These are phyloP conservation scores for Globisporangium viniferum DNA, from an alignment of 352 stramenopile genomes.

Conservation along the genomic window DNA sequence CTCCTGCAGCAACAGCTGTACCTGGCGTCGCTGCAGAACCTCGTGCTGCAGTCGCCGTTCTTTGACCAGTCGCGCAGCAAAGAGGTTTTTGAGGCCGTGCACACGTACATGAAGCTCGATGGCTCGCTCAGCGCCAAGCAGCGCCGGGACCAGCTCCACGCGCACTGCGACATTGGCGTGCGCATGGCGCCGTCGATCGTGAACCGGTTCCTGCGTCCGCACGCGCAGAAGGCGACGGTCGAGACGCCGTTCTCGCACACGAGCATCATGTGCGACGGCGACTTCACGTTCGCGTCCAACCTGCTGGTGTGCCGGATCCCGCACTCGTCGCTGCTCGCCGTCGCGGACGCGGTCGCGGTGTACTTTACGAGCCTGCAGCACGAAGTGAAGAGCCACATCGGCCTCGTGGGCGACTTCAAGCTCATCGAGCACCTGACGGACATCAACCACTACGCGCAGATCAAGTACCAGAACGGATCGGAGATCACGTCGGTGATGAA, in stretches of 20 bases:
- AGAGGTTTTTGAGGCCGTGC: conserved; percentile 55
- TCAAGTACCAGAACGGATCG: conserved; percentile 41
- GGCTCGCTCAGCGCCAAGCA: conserved; percentile 14
- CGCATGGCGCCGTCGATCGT: conserved; percentile 33
- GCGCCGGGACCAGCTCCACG: conserved; percentile 32
- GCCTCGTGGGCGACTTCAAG: conserved; percentile 20
- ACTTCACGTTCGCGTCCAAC: conserved; percentile 49
- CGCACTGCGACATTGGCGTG: conserved; percentile 34
- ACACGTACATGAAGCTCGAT: conserved; percentile 29
- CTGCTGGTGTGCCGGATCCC: conserved; percentile 46
- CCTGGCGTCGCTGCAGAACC: conserved; percentile 53
- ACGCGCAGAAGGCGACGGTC: conserved; percentile 26
- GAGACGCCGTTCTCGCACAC: conserved; percentile 51
- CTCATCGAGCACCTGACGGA: conserved; percentile 31
- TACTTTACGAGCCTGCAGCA: conserved; percentile 40
- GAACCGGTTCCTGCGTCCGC: conserved; percentile 32
- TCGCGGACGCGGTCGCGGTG: conserved; percentile 26
- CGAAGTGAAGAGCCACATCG: conserved; percentile 33
- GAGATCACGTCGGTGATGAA: conserved; percentile 36
- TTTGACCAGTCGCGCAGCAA: conserved; percentile 37
- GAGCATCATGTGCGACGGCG: conserved; percentile 50
- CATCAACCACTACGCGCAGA: conserved; percentile 31
- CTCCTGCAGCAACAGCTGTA: conserved; percentile 62
- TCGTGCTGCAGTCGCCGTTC: conserved; percentile 50
- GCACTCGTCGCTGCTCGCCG: conserved; percentile 29